Base-by-base conservation (phyloP, 108 stramenopile species). In the Nitzschia sp. region DNA sequence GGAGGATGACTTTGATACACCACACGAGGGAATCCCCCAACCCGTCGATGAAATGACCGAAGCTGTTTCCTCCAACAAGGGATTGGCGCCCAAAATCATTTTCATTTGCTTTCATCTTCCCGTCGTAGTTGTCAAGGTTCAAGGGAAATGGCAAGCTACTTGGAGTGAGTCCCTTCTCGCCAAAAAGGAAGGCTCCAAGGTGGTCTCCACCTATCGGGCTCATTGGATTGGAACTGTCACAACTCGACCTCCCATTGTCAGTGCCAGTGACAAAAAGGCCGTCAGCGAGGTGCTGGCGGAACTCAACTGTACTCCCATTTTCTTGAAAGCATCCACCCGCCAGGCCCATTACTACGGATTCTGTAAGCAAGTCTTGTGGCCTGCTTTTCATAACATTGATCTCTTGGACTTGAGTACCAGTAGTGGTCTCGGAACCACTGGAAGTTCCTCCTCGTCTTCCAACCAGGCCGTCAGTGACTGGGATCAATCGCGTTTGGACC, bases 301-400 rank as follows among this genome's bases (percentile, higher is more conserved):
- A 37, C 96, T 98, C 89, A 86, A 96, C 64, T 98, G 97, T 75
- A 90, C 86, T 26, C 98, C 98, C 42, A 80, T 99, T 63, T 98
- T 98, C 69, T 73, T 99, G 46, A 69, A 86, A 46, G 58, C 73
- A 15, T 83, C 80, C 1, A 64, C 70, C 56, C 52, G 65, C 63
- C 64, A 91, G 73, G 74, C 82, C 39, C 83, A 93, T 80, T 99
- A 99, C 67, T 79, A 92, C 41, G 95, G 97, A 24, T 96, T 94
- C 71, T 99, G 98, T 79, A 97, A 98, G 77, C 92, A 94, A 75
- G 92, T 98, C 20, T 67, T 99, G 17, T 98, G 98, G 97, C 97
- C 97, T 5, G 84, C 89, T 42, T 98, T 99, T 71, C 98, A 99
- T 76, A 99, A 99, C 65, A 96, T 99, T 48, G 94, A 97, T 53